Evolutionary conservation across 176 grass and related monocot species (phyloP).

Genomic region (Lolium perenne): DNA sequence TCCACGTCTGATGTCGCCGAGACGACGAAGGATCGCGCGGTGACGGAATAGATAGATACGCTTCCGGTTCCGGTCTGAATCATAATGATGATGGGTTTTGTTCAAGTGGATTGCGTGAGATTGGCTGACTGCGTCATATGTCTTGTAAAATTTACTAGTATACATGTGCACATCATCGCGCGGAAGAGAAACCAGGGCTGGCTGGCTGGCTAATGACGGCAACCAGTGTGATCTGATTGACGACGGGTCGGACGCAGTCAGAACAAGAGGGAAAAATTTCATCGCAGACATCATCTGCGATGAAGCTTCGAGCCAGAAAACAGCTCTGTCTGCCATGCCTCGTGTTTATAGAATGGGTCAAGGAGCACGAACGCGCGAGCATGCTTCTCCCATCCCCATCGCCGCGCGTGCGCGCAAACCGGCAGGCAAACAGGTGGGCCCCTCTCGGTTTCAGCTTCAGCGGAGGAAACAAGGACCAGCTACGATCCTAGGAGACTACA

Average conservation of each 20-base stretch:
- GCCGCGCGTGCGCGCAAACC: background rate
- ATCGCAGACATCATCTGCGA: background rate
- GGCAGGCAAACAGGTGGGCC: background rate
- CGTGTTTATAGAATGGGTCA: background rate
- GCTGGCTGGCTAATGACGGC: too few relatives aligned
- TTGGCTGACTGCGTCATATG: too few relatives aligned
- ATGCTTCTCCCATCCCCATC: background rate
- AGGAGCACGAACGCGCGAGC: background rate
- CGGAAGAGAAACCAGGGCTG: background rate
- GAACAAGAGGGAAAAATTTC: background rate
- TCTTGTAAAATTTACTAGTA: too few relatives aligned
- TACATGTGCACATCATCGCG: too few relatives aligned
- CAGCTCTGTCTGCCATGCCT: background rate
- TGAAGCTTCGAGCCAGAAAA: background rate
- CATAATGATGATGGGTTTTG: too few relatives aligned
- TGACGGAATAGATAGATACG: too few relatives aligned
- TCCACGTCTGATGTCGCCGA: background rate
- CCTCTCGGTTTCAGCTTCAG: background rate
- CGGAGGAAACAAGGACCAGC: background rate
- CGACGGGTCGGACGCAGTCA: background rate
- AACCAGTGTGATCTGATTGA: too few relatives aligned
- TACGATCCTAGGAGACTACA: too few relatives aligned
- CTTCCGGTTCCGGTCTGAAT: too few relatives aligned
- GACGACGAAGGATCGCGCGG: too few relatives aligned
- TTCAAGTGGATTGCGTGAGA: too few relatives aligned